phyloP scores from a whole-genome alignment of 2,329 filamentous ascomycete genomes.

The Phyllosticta citribraziliensis region DNA sequence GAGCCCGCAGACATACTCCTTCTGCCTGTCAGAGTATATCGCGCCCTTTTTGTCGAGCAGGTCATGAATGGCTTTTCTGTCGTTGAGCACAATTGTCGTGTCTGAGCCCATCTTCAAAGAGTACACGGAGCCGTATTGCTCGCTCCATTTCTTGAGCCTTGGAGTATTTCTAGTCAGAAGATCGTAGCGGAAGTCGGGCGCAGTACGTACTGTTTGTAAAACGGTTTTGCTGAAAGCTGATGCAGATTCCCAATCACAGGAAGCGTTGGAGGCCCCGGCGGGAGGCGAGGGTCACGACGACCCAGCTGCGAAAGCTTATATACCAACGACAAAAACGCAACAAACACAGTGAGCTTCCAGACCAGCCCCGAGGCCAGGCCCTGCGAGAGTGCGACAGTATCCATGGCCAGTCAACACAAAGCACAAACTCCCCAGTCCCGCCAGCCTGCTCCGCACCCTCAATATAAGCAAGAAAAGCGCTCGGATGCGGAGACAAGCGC shows the following conservation, averaged over 20 bases:
- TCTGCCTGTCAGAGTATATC: slow-evolving; percentile 35
- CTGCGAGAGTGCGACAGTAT: not conserved
- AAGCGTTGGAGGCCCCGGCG: not conserved
- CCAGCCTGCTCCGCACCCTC: no score
- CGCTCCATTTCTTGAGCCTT: slow-evolving; percentile 28
- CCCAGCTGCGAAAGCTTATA: not conserved
- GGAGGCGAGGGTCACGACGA: not conserved
- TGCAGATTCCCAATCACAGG: slow-evolving; percentile 5
- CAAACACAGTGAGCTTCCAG: not conserved
- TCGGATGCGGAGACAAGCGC: no score
- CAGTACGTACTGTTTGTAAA: slow-evolving; percentile 13
- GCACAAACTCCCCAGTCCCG: no score
- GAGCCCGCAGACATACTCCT: slow-evolving; percentile 31
- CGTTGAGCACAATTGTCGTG: slow-evolving; percentile 33
- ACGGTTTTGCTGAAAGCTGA: not conserved
- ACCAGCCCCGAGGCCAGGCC: not conserved
- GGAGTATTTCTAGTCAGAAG: not conserved
- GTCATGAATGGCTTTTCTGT: slow-evolving; percentile 31
- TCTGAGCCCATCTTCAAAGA: slow-evolving; percentile 33
- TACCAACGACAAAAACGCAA: not conserved
- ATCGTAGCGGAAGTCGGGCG: no score
- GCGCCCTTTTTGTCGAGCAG: slow-evolving; percentile 38
- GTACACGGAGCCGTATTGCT: slow-evolving; percentile 33
- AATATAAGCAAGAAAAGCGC: no score
- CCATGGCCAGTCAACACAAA: not conserved